phyloP scores from a whole-genome alignment of 2,329 filamentous ascomycete species.

The Rhinocladiella similis region DNA sequence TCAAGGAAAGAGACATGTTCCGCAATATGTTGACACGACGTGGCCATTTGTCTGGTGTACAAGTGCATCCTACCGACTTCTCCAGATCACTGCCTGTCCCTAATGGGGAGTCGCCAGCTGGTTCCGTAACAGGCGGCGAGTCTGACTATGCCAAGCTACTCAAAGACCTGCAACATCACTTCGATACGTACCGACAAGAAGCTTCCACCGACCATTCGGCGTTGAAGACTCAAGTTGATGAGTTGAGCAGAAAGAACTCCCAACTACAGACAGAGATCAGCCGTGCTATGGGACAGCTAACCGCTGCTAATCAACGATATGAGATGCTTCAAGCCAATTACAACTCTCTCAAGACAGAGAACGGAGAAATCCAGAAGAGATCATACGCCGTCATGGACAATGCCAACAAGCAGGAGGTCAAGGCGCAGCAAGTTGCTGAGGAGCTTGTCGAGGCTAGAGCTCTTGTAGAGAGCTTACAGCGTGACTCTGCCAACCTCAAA shows the following conservation, averaged over 20 bases:
- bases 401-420: conserved; percentile 84
- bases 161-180: conserved; percentile 84
- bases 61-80: conserved; percentile 67
- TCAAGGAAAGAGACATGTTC: conserved; percentile 97
- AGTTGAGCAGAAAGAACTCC: conserved; percentile 77
- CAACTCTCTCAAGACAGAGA: conserved; percentile 78
- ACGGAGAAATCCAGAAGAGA: conserved; percentile 81
- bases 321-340: conserved; percentile 91
- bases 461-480: conserved; percentile 80
- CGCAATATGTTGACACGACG: conserved; percentile 84
- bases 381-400: conserved; percentile 75
- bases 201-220: conserved; percentile 77
- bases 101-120: conserved; percentile 40
- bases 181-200: conserved; percentile 86
- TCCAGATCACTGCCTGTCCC: conserved; percentile 67
- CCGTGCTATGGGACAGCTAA: conserved; percentile 75
- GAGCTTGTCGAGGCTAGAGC: conserved; percentile 85
- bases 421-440: conserved; percentile 87
- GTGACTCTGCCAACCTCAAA: conserved; percentile 88
- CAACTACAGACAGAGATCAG: conserved; percentile 80
- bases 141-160: conserved; percentile 75
- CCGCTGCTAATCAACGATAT: conserved; percentile 77
- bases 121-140: conserved; percentile 58
- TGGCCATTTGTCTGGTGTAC: conserved; percentile 57
- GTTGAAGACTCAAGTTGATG: conserved; percentile 80